phyloP scores from a whole-genome alignment of 202 grass and related monocot species.

The Dendrocalamus latiflorus region DNA sequence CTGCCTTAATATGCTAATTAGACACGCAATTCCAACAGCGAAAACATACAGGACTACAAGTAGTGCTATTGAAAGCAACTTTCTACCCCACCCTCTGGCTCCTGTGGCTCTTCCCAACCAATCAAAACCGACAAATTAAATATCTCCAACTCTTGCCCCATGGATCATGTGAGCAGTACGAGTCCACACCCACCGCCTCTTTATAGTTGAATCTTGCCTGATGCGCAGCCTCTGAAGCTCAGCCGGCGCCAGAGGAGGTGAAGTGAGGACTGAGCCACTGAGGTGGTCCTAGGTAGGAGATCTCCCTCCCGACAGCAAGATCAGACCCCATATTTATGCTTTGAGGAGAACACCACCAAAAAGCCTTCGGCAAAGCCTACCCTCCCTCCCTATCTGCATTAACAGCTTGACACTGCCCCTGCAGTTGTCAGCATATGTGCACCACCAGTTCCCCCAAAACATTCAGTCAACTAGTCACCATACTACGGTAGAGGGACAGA shows the following conservation, averaged over 20 bases:
- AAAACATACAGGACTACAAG: background rate
- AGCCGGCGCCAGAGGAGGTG: background rate
- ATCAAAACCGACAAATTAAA: no score
- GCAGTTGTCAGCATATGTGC: conserved; percentile 30
- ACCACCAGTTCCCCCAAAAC: background rate
- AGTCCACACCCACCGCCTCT: conserved; percentile 23
- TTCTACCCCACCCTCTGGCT: conserved; percentile 21
- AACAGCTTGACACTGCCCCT: conserved; percentile 34
- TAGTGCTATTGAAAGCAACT: conserved; percentile 7
- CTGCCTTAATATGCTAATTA: background rate
- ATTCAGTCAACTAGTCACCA: background rate
- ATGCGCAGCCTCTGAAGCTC: background rate
- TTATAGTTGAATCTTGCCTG: conserved; percentile 32
- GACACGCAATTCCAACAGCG: conserved; percentile 14
- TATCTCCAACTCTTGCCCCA: conserved; percentile 16
- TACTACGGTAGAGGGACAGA: background rate
- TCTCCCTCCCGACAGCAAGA: conserved; percentile 50
- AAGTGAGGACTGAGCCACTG: background rate
- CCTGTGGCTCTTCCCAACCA: conserved; percentile 10
- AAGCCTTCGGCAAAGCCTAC: conserved; percentile 51
- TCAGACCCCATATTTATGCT: conserved; percentile 48
- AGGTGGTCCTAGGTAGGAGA: conserved; percentile 56
- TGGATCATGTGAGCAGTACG: conserved; percentile 33
- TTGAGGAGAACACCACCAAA: conserved; percentile 37
- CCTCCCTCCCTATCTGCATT: conserved; percentile 42